phyloP scores from a whole-genome alignment of 371 early-diverging fungal genomes.

The Mycotypha africana region DNA sequence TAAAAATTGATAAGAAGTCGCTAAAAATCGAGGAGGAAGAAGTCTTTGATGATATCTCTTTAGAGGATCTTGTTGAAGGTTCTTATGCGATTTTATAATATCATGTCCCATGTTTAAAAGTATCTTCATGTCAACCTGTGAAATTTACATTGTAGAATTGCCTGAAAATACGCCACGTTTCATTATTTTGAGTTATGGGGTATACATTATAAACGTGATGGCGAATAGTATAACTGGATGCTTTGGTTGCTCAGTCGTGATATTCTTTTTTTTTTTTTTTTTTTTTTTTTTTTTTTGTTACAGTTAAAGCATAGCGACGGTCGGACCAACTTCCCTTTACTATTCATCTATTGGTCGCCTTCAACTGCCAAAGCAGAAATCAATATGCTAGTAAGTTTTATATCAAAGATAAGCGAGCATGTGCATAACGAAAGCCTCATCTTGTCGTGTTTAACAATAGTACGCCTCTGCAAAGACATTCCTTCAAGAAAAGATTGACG shows the following conservation, averaged over 20 bases:
- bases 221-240: too few relatives aligned
- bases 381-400: slow-evolving; percentile 50
- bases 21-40: slow-evolving; percentile 53
- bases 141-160: too few relatives aligned
- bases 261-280: too few relatives aligned
- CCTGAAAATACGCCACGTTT: slow-evolving; percentile 70
- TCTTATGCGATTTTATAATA: too few relatives aligned
- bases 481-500: slow-evolving; percentile 48
- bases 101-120: too few relatives aligned
- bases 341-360: slow-evolving; percentile 66
- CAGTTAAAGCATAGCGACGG: slow-evolving; percentile 58
- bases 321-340: slow-evolving; percentile 58
- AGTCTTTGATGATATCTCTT: slow-evolving; percentile 36
- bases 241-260: too few relatives aligned
- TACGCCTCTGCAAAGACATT: slow-evolving; percentile 65
- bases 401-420: background rate
- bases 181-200: slow-evolving; percentile 62
- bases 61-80: slow-evolving; percentile 63
- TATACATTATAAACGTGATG: too few relatives aligned
- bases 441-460: slow-evolving; percentile 9
- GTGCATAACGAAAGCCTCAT: too few relatives aligned
- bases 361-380: slow-evolving; percentile 46
- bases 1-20: slow-evolving; percentile 51
- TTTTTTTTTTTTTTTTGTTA: too few relatives aligned
- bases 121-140: too few relatives aligned